Conservation (phyloP, 805 yeast species). For the Candida manassasensis region DNA sequence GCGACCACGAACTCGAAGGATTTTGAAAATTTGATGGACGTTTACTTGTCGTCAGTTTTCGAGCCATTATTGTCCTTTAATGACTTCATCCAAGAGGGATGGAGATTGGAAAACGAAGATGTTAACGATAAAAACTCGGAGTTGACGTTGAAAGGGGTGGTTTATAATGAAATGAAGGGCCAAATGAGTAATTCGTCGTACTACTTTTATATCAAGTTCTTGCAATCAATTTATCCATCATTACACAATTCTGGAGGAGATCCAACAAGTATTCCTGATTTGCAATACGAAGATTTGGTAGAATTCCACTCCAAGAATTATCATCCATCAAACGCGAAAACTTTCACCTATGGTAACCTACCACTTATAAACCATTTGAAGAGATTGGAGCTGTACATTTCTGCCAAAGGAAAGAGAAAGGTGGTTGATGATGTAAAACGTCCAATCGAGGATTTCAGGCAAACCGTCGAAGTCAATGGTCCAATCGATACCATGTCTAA, state of each 20-base stretch:
- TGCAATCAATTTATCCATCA: slow-evolving; percentile 78
- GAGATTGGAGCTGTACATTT: slow-evolving; percentile 48
- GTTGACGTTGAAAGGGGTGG: slow-evolving; percentile 86
- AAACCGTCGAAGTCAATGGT: slow-evolving; percentile 47
- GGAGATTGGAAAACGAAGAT: slow-evolving; percentile 82
- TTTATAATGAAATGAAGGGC: slow-evolving; percentile 97
- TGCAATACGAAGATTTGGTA: slow-evolving; percentile 69
- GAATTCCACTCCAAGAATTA: slow-evolving; percentile 73
- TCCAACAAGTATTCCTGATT: slow-evolving; percentile 71
- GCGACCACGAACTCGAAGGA: slow-evolving; percentile 87
- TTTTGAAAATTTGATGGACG: slow-evolving; percentile 76
- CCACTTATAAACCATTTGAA: slow-evolving; percentile 58
- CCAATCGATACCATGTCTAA: slow-evolving; percentile 60
- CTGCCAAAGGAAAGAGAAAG: slow-evolving; percentile 48
- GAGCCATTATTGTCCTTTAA: slow-evolving; percentile 72
- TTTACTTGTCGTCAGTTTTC: slow-evolving; percentile 82
- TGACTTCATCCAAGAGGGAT: slow-evolving; percentile 94
- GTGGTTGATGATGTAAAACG: slow-evolving; percentile 25
- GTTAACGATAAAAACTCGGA: slow-evolving; percentile 55
- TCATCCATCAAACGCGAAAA: slow-evolving; percentile 85
- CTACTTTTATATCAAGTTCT: slow-evolving; percentile 77
- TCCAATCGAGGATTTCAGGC: slow-evolving; percentile 38
- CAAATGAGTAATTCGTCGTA: slow-evolving; percentile 88
- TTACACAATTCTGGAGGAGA: slow-evolving; percentile 93
- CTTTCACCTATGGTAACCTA: slow-evolving; percentile 83